Percentiles rank a stretch among this genome's conserved stretches.
phyloP scores from a whole-genome alignment of 1,139 yeast species.

The Williopsis jadinii region DNA sequence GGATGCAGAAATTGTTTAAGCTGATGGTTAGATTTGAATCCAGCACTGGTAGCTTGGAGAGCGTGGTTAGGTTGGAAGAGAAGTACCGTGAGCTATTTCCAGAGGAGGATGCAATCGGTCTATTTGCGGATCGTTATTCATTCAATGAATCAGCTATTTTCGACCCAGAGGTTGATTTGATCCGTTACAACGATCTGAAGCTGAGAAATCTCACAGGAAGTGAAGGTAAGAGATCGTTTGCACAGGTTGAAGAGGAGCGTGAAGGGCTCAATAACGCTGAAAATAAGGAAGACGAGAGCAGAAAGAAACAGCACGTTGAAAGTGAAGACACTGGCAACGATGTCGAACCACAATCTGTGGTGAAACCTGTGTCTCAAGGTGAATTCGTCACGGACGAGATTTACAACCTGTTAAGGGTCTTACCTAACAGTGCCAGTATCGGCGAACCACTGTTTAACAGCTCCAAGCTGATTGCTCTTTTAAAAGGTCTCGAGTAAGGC shows the following conservation, averaged over 20 bases:
- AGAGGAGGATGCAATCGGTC: slow-evolving; percentile 32
- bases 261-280: not conserved
- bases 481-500: slow-evolving; percentile 3
- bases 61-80: slow-evolving; percentile 58
- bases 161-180: slow-evolving; percentile 15
- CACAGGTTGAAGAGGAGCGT: slow-evolving; percentile 4
- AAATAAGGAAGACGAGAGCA: not conserved
- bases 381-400: slow-evolving; percentile 33
- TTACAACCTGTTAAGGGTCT: slow-evolving; percentile 42
- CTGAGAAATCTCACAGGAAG: slow-evolving; percentile 1
- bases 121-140: slow-evolving; percentile 33
- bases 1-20: slow-evolving; percentile 37
- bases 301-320: slow-evolving; percentile 1
- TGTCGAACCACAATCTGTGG: not conserved
- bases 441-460: slow-evolving; percentile 15
- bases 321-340: not conserved
- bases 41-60: slow-evolving; percentile 59
- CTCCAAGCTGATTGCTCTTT: slow-evolving; percentile 13
- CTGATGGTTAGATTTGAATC: slow-evolving; percentile 48
- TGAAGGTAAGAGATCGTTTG: slow-evolving; percentile 10
- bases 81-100: slow-evolving; percentile 66
- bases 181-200: slow-evolving; percentile 16
- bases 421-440: slow-evolving; percentile 32
- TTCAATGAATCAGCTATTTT: slow-evolving; percentile 20
- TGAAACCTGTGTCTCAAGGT: slow-evolving; percentile 5